Evolutionary conservation across 495 filamentous ascomycete species (phyloP), one percentile per base, ranked within the genome.

Genomic region (Aspergillus avenaceus): DNA sequence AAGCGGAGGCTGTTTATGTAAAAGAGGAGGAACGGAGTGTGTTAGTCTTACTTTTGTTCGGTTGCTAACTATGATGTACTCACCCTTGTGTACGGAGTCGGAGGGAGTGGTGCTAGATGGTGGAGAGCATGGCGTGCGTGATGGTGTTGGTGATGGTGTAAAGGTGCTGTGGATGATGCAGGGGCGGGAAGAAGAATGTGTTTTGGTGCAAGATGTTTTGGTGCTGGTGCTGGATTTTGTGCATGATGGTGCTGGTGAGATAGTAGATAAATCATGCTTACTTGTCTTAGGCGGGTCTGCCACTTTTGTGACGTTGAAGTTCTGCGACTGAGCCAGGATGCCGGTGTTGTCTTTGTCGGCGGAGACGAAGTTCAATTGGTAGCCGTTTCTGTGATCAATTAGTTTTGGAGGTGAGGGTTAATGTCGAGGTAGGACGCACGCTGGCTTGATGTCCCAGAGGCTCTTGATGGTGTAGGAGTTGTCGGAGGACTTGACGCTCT

Each of bases 281-380:
- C 59, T 41, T 28, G 47, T 49, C 41, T 54, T 47, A 32, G 46
- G 37, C 5, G 36, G 41, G 11, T 56, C 41, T 12, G 54, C 53
- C 18, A 55, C 55, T 12, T 51, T 47, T n/a, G 54, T 62, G 8
- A 67, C 60, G 22, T 62, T 62, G 47, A 70, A 70, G 44, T 55
- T 50, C 8, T 51, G 26, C n/a, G 62, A 65, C 50, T 70, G 66
- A 14, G 62, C 64, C 23, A 70, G 57, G 37, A 70, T 67, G 37
- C 66, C 66, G 49, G 47, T 60, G 49, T 67, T 70, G 34, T 59
- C 19, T 19, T 46, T 34, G 28, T 50, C 43, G 36, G 50, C 60
- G 42, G 59, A 59, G 48, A 60, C 27, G 49, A 63, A 47, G 52
- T 70, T 70, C 60, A 70, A 52, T 50, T 70, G 66, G 55, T 67